Evolutionary conservation across 345 rosid genomes (phyloP), one percentile per base, ranked within the genome.

Genomic region (Pistacia atlantica): DNA sequence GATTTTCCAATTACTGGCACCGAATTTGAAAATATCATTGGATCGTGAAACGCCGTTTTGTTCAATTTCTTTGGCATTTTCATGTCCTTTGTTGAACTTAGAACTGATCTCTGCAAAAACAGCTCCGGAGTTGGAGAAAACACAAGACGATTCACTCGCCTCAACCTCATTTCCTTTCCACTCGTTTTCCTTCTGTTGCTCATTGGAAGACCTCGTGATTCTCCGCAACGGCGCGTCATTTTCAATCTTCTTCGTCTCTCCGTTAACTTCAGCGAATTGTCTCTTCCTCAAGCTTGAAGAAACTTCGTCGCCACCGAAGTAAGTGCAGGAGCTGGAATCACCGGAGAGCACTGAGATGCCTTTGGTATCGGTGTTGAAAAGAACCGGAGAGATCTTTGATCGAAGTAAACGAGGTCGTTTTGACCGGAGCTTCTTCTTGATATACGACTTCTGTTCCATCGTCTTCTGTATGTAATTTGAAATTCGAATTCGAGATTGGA

Each of bases 91-190:
- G 74, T 71, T 75, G 68, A 74, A 75, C 77, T 62, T 69, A n/a
- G 37, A 67, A 37, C 77, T 75, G 45, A 73, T 65, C 4, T 72
- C 69, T 33, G 56, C 81, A 10, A 75, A 80, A 69, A 64, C 83
- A 80, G 66, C 78, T 37, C 72, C 82, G 64, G 80, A 86, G 80
- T 79, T 77, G 13, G 91, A 82, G 25, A 82, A 81, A 49, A 84
- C 91, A 67, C 85, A 87, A n/a, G 91, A 90, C 48, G 88, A 83
- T 54, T 90, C 90, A 71, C 93, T 89, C 64, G 82, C 86, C 68
- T 89, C 91, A 64, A 78, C 78, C 63, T 79, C 89, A 22, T 77
- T 69, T 62, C 14, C 77, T 48, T 71, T 71, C 65, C 25, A 82
- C 78, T 79, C 86, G 22, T 0, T 75, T 72, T 82, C 85, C 81